Evolutionary conservation across 257 asterid genomes (phyloP), one percentile per base, ranked within the genome.

Genomic region (Solanum paucissectum): DNA sequence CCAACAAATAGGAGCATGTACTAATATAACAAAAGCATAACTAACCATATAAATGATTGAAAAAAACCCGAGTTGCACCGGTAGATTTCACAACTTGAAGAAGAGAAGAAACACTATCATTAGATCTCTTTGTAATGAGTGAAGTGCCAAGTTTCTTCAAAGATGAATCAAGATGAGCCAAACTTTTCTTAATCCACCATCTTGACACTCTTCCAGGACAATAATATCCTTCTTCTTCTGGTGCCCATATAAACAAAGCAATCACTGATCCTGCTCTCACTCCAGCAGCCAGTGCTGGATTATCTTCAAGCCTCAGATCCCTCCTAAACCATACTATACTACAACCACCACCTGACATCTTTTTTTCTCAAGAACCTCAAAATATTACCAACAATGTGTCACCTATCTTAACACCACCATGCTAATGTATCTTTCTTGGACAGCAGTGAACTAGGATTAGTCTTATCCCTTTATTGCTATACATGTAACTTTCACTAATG

Each of bases 291-390:
- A 96, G 87, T 25, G 98, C 98, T 76, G 98, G 99, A 88, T 96
- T 96, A 58, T 96, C 99, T 87, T 96, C 99, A 60, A 96, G 93
- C 83, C 99, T 93, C 88, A 96, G 95, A 93, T 96, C 99, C 90
- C 98, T 95, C 92, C 99, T 94, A 87, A 96, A 94, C 99, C 99
- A 96, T 46, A 95, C 98, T 91, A 96, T 94, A 88, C 95, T 94
- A 58, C 97, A 94, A 32, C 96, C 94, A 82, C 97, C 92, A 74
- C 96, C 87, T 55, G 97, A 69, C 95, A 94, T 91, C 86, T 73
- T 90, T 88, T 88, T 29, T 38, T 86, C 58, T 36, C 68, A 76
- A 76, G 20, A 38, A 16, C 20, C 86, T 44, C 62, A 87, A 89
- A 75, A 83, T 49, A 66, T 44, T 83, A 40, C 18, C 49, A 36